Evolutionary conservation across 345 rosid genomes (phyloP), one percentile per base, ranked within the genome.

Genomic region (Acer saccharum): DNA sequence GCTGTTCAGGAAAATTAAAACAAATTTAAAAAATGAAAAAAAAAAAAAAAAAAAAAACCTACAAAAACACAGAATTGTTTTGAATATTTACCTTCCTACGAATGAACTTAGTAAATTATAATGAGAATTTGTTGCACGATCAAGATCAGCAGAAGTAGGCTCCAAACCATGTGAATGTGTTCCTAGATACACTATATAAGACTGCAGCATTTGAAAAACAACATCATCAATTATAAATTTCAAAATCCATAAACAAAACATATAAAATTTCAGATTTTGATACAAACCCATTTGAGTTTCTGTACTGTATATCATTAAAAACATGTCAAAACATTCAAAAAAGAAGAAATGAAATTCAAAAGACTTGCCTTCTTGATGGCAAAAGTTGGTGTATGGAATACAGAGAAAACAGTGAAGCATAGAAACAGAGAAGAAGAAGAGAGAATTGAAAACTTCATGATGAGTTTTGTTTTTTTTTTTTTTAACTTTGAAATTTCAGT

Each of bases 291-390:
- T 11, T 52, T 16, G 57, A 52, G 57, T 52, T 52, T 16, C 3
- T 17, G 16, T 52, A 16, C n/a, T 14, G 16, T 1, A 14, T 52
- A 52, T 52, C 57, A 54, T 54, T 16, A 54, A 54, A 16, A 54
- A 54, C 27, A 25, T 25, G 27, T 25, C 27, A 25, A 25, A 25
- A 25, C 57, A 25, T 9, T 16, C 10, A 57, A 64, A 63, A 63
- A 66, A 52, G 3, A 3, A 3, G 55, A 16, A 32, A 25, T 2
- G 55, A 16, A 32, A 25, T 35, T 35, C 17, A 23, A 46, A 62
- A 27, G 69, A 71, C 80, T 77, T 72, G 80, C 91, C 89, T 88
- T 87, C 81, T 69, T 58, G 6, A 52, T 17, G 63, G 90, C 84
- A 84, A 77, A 82, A 75, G 86, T 41, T 35, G 79, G 84, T 39